Conservation (phyloP, 345 rosid genomes). For the Combretum micranthum region DNA sequence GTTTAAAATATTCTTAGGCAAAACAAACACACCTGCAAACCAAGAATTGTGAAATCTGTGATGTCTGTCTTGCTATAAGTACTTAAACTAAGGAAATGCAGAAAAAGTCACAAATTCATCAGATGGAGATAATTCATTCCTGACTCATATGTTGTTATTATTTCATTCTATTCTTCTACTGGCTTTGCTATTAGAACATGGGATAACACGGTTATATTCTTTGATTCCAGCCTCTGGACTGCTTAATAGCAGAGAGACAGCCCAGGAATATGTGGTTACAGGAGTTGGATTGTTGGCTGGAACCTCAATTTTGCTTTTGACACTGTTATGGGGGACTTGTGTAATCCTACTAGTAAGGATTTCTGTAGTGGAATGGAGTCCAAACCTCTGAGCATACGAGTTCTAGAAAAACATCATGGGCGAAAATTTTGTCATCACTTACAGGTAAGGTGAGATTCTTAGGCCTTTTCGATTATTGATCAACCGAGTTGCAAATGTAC, state of each 20-base stretch:
- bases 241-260: constrained; percentile 26
- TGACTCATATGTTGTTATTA: too few species aligned
- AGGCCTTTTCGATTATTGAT: too few species aligned
- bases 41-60: too few species aligned
- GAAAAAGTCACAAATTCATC: too few species aligned
- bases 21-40: too few species aligned
- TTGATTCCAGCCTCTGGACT: constrained; percentile 33
- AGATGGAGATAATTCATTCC: too few species aligned
- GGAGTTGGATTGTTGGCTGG: constrained; percentile 46
- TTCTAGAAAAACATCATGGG: background rate
- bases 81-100: too few species aligned
- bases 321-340: constrained; percentile 44
- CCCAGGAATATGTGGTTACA: constrained; percentile 32
- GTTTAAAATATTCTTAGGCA: too few species aligned
- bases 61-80: too few species aligned
- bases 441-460: constrained; percentile 1
- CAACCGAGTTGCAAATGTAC: background rate
- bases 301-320: constrained; percentile 37
- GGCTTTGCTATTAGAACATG: too few species aligned
- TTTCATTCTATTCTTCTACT: too few species aligned
- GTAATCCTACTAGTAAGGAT: constrained; percentile 18
- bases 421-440: constrained; percentile 4
- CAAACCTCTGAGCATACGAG: background rate
- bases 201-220: background rate
- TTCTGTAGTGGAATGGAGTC: constrained; percentile 4